Evolutionary conservation across 2,329 filamentous ascomycete genomes (phyloP), one percentile per base, ranked within the genome.

Genomic region (Chaetomiaceae sp.): DNA sequence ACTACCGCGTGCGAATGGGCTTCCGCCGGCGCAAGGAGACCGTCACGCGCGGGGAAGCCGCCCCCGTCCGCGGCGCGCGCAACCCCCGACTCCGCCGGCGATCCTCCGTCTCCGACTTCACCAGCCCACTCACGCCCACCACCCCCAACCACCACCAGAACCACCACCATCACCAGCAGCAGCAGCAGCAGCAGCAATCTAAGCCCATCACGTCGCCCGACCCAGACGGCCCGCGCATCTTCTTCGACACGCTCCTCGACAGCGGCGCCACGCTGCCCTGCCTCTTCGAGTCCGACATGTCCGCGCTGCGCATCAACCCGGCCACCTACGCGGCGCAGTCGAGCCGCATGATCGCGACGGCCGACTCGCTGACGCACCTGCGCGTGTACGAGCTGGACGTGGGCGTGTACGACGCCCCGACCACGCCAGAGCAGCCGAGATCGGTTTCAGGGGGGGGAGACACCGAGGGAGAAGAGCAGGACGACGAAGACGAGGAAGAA

Each of bases 191-290:
- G 11, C 38, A 42, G 8, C 22, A 19, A 18, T 39, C 11, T 0
- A 1, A 17, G 39, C 30, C 22, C 17, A 44, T 45, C 7, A 34
- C 37, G 17, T n/a, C n/a, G n/a, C 42, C 39, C 6, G 49, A 56
- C 45, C 36, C 41, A 9, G 19, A 55, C 12, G 59, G 57, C 3
- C 62, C 65, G 2, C 53, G 54, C 30, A 41, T 67, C 17, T 54
- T 58, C 36, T 66, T 65, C 48, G 52, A 59, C 26, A 63, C 62
- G 15, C 52, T 73, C 35, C 58, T 73, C 32, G 71, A 74, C 54
- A 65, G 61, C 30, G 71, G 71, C 38, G 66, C 70, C 6, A 71
- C 68, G 0, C 62, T 65, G 26, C 69, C 71, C 1, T 56, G 62
- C 26, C 58, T 74, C 26, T 59, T 59, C 42, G 37, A 51, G 9